A percentile compares a stretch with the other conserved stretches of the same genome.
These are phyloP conservation scores for Fusarium lateritium DNA, from an alignment of 2,329 filamentous ascomycete species.

Conservation along the genomic window DNA sequence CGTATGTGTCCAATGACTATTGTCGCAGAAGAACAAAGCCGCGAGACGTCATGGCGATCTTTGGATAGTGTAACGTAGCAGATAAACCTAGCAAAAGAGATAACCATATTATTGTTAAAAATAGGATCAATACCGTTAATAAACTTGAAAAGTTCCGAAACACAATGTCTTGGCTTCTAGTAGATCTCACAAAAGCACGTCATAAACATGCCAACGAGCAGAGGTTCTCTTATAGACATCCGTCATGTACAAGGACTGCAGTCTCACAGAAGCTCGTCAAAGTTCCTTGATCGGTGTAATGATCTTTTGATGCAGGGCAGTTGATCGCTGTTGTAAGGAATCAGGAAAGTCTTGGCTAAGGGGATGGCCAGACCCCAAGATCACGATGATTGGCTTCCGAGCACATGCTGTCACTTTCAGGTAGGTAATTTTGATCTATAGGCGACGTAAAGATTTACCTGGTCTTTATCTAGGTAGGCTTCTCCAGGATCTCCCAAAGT, in stretches of 20 bases:
- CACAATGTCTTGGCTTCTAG: background rate
- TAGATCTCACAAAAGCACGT: background rate
- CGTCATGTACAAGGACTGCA: background rate
- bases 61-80: background rate
- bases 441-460: no score
- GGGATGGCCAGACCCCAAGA: background rate
- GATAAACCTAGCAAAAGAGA: background rate
- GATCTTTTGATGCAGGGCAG: background rate
- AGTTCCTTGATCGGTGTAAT: background rate
- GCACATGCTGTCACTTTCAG: background rate
- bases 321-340: background rate
- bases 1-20: background rate
- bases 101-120: background rate
- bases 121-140: background rate
- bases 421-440: background rate
- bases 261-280: background rate
- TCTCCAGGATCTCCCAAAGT: no score
- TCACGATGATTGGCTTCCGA: background rate
- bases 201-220: background rate
- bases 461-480: no score
- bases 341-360: background rate
- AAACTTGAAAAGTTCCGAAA: background rate
- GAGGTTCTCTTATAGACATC: background rate
- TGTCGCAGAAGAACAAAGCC: background rate
- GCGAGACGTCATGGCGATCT: slow-evolving; percentile 1